Base-by-base conservation (phyloP, 192 early-diverging fungal species). In the Chytriomyces sp. region DNA sequence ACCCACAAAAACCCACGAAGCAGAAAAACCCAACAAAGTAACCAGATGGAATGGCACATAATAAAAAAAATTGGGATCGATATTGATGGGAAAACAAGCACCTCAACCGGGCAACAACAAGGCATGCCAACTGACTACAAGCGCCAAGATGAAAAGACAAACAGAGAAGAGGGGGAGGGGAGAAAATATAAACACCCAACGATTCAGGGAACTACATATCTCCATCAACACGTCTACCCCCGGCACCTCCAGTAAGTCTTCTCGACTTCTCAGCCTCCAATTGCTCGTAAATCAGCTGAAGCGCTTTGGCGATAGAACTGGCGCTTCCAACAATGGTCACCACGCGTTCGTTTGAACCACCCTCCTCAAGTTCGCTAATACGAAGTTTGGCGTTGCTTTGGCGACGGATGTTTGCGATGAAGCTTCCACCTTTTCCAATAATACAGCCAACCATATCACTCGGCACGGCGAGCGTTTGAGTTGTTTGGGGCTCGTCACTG, bases 381-480 rank as follows among this genome's bases (percentile, higher is more conserved):
- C 91, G 91, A 69, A 98, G 95, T 72, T 92, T 90, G 16, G 72
- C 62, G 48, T 80, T 77, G 72, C 76, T 75, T 35, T 65, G 61
- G 18, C 61, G 49, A 47, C 85, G 69, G 59, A 86, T 86, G 23
- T 79, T 68, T 47, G 77, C 72, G 69, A 86, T 85, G 23, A 79
- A 81, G 4, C 49, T 63, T 28, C 94, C 95, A 59, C 87, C 92
- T 82, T 95, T 94, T 66, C 96, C 96, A 81, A 97, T 97, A 80
- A 97, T 95, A 84, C 94, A 96, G 43, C 96, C 96, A 65, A 96
- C 95, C 93, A 97, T 94, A 81, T 96, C 95, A 72, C 87, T 89
- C 26, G 96, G 95, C 68, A 97, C 93, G 43, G 91, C 85, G 75
- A 97, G 91, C 64, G 92, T 91, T 80, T 94, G 92, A 28, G 92